A percentile compares a stretch with the other conserved stretches of the same genome.
Conservation (phyloP, 1,284 basidiomycete species). For the Mycosarcoma mackinlayi region DNA sequence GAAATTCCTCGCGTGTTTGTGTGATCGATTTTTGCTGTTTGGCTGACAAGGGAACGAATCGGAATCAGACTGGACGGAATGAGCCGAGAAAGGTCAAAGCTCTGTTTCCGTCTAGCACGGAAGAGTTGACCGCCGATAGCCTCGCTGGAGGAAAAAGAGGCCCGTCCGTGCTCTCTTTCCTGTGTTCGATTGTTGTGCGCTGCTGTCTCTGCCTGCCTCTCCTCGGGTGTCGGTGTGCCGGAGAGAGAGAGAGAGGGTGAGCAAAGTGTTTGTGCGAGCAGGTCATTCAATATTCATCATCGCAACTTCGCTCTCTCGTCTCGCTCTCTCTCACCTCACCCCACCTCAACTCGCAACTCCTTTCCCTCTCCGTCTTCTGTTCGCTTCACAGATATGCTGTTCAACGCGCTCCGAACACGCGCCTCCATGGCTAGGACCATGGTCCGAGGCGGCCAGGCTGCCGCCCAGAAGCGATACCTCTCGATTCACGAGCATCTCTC, state of each 20-base stretch:
- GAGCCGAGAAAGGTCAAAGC: slow-evolving; percentile 16
- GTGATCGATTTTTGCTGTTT: slow-evolving; percentile 25
- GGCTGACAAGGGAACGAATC: slow-evolving; percentile 18
- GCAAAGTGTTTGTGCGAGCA: slow-evolving; percentile 3
- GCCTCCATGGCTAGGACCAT: slow-evolving; percentile 53
- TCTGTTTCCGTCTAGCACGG: slow-evolving; percentile 7
- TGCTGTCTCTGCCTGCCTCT: slow-evolving; percentile 1
- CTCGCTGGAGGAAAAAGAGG: not conserved
- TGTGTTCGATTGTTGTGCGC: not conserved
- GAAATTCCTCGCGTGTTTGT: not conserved
- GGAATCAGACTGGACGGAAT: slow-evolving; percentile 21
- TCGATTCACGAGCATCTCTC: slow-evolving; percentile 99
- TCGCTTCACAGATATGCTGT: slow-evolving; percentile 21
- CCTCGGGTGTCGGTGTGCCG: slow-evolving; percentile 17
- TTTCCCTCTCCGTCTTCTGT: slow-evolving; percentile 1
- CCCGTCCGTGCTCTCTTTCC: slow-evolving; percentile 9
- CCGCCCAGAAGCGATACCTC: slow-evolving; percentile 84
- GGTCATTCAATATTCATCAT: slow-evolving; percentile 12
- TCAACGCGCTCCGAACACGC: slow-evolving; percentile 59
- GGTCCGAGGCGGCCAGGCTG: slow-evolving; percentile 44
- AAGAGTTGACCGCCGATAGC: slow-evolving; percentile 3
- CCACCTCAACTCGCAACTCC: slow-evolving; percentile 1
- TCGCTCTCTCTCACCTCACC: not conserved
- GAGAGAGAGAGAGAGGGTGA: not conserved
- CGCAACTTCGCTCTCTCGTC: not conserved